Conservation (phyloP, 345 rosid genomes). For the Jatropha curcas region DNA sequence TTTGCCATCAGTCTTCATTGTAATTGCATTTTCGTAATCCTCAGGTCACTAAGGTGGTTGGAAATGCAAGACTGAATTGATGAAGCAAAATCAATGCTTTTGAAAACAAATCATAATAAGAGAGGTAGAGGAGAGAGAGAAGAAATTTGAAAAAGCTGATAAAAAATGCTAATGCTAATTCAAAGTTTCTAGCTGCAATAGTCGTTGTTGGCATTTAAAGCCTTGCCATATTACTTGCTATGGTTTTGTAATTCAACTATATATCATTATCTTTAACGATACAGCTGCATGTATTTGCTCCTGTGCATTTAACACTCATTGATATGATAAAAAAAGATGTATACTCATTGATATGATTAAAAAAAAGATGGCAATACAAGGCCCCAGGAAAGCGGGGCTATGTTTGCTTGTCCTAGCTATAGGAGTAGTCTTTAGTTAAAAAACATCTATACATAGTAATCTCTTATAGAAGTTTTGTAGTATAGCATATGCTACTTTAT, state of each 20-base stretch:
- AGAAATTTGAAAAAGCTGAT: constrained; percentile 73
- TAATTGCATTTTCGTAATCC: constrained; percentile 74
- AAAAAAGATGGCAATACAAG: too few relatives aligned
- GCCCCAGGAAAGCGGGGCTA: too few relatives aligned
- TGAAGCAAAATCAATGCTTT: constrained; percentile 66
- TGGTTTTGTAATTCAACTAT: too few relatives aligned
- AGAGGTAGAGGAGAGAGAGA: constrained; percentile 75
- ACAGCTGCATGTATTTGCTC: too few relatives aligned
- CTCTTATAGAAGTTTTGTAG: too few relatives aligned
- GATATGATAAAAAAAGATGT: too few relatives aligned
- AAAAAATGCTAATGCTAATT: constrained; percentile 38
- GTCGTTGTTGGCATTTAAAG: constrained; percentile 72
- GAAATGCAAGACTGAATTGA: constrained; percentile 74
- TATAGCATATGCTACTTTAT: neutral
- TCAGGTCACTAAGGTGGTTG: constrained; percentile 90
- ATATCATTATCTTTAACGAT: too few relatives aligned
- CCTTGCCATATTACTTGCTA: constrained; percentile 77
- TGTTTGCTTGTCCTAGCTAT: neutral
- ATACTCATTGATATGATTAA: too few relatives aligned
- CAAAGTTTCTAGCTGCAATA: constrained; percentile 68
- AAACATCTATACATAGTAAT: too few relatives aligned
- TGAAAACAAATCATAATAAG: constrained; percentile 66
- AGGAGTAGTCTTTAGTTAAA: too few relatives aligned
- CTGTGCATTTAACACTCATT: too few relatives aligned
- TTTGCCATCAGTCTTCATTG: constrained; percentile 77